Conservation (phyloP, 2,329 filamentous ascomycete species). For the Cadophora sp. region DNA sequence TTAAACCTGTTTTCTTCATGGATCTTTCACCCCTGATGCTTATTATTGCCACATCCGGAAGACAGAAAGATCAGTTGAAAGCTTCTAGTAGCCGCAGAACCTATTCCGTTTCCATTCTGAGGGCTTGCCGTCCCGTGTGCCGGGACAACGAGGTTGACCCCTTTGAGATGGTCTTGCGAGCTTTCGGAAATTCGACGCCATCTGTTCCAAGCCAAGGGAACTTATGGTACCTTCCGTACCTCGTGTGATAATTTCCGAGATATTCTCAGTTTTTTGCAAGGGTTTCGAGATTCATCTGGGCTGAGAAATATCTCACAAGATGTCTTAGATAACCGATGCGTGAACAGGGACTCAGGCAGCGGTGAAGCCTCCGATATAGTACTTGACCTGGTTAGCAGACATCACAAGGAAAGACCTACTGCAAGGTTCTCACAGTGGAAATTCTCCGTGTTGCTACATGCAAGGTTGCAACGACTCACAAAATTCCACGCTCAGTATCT, state of each 20-base stretch:
- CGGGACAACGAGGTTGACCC: not conserved
- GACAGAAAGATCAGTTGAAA: not conserved
- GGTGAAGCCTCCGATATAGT: not conserved
- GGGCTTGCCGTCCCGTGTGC: not conserved
- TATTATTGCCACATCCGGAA: not conserved
- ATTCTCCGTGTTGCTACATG: not conserved
- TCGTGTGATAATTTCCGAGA: not conserved
- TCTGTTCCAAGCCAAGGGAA: not conserved
- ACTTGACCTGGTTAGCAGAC: not conserved
- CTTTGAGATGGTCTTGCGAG: constrained; percentile 1
- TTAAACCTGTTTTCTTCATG: not conserved
- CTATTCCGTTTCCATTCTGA: not conserved
- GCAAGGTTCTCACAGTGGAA: not conserved
- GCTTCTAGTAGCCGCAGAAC: not conserved
- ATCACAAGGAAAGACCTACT: not conserved
- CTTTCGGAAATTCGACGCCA: not conserved
- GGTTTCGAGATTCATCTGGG: not conserved
- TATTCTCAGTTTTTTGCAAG: not conserved
- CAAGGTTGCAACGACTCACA: too few relatives aligned
- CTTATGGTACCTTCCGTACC: not conserved
- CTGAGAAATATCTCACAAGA: not conserved
- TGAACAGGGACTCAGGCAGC: not conserved
- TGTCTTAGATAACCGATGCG: not conserved
- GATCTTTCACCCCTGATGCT: not conserved
- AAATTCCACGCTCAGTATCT: too few relatives aligned